Evolutionary conservation across 441 rosid species (phyloP), one percentile per base, ranked within the genome.

Genomic region (Daphne laureola): DNA sequence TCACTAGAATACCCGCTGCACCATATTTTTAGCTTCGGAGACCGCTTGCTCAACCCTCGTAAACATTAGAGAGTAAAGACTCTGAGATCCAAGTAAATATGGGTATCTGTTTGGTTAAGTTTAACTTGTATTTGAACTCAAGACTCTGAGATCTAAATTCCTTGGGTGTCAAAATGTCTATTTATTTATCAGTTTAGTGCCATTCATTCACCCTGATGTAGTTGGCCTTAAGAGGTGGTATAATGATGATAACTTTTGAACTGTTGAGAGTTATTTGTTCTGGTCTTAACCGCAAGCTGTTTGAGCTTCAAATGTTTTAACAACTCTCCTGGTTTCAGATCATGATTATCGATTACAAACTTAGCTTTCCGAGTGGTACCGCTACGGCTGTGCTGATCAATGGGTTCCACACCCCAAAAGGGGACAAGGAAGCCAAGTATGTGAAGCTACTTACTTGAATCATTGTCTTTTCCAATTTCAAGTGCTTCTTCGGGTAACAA

Each of bases 281-380:
- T 31, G 38, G 11, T 31, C 38, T 31, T 31, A 31, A 31, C 38
- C 11, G 38, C 11, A 31, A 1, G 38, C 38, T 5, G 6, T 9
- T 31, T 5, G 38, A 31, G 38, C 38, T 31, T 31, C 11, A 31
- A 31, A 11, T 31, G 8, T 31, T 31, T 7, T 5, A 31, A 6
- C 8, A 31, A 31, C 11, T 9, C 11, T 31, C 55, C 41, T n/a
- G 26, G 42, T 66, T 38, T 21, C 83, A 92, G 97, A 83, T 93
- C 43, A 84, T 87, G 93, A 80, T 90, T 46, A 73, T 90, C 26
- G 95, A 90, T 66, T 87, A 87, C 66, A 84, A 80, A 65, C 64
- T 93, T 49, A 72, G 77, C 11, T 93, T 87, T 56, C 88, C 92
- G 1, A 84, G 79, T 50, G 92, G 92, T 51, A 56, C 79, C 46